Conservation (phyloP, 2,329 filamentous ascomycete species). For the Diaporthe ilicicola region DNA sequence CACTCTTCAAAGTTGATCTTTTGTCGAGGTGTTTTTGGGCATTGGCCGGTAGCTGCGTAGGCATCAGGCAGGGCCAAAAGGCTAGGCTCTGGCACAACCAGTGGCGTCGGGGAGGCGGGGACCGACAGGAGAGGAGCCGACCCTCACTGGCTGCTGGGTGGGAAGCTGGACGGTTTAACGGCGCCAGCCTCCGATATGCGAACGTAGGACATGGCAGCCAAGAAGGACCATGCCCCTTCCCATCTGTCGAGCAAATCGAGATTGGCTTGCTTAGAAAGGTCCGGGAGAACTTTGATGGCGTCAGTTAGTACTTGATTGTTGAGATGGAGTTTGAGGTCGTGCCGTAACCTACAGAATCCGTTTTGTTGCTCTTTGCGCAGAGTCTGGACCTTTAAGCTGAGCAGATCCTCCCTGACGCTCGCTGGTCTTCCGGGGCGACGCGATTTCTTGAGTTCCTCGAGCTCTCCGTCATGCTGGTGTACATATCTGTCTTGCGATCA, state of each 20-base stretch:
- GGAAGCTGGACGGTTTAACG: slow-evolving; percentile 78
- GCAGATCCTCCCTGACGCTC: slow-evolving; percentile 77
- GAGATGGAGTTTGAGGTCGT: neutral
- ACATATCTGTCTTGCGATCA: slow-evolving; percentile 61
- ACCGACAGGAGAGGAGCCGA: slow-evolving; percentile 34
- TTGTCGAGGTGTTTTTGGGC: neutral
- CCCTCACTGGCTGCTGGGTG: slow-evolving; percentile 64
- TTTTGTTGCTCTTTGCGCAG: slow-evolving; percentile 83
- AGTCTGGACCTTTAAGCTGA: slow-evolving; percentile 74
- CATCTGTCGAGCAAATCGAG: slow-evolving; percentile 73
- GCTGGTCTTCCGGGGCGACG: slow-evolving; percentile 83
- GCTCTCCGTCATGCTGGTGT: slow-evolving; percentile 76
- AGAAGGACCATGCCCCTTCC: slow-evolving; percentile 85
- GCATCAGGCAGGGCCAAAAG: neutral
- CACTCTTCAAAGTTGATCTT: neutral
- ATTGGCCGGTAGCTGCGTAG: neutral
- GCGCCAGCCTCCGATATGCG: slow-evolving; percentile 73
- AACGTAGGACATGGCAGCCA: slow-evolving; percentile 80
- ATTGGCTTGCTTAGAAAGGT: slow-evolving; percentile 74
- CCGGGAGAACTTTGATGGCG: slow-evolving; percentile 68
- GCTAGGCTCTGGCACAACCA: slow-evolving; percentile 2
- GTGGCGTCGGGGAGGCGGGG: neutral
- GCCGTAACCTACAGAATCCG: slow-evolving; percentile 75
- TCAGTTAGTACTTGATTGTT: slow-evolving; percentile 31
- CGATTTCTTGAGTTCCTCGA: slow-evolving; percentile 69